Conservation (phyloP, 306 rosid species). For the Prunus fruticosa region DNA sequence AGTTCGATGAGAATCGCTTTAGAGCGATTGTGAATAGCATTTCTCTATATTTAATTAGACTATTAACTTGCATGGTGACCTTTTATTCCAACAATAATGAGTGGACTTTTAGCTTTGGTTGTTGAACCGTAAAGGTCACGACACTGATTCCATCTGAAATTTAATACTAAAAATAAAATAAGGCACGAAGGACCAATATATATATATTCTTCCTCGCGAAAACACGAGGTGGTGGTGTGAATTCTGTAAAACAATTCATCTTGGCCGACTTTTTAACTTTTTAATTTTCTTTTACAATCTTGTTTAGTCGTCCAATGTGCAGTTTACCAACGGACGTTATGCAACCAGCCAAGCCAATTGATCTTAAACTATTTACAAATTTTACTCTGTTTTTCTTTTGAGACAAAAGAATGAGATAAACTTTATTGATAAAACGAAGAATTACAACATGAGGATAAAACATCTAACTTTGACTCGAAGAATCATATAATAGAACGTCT, state of each 20-base stretch:
- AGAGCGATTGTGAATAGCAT: no score
- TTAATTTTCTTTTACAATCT: not conserved
- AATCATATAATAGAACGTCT: no score
- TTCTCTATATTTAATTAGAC: not conserved
- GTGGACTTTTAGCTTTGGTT: not conserved
- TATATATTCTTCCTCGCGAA: not conserved
- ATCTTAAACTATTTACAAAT: no score
- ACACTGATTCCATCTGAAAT: not conserved
- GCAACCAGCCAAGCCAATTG: not conserved
- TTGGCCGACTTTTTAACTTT: not conserved
- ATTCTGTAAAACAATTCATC: not conserved
- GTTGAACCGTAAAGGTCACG: not conserved
- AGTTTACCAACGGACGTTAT: not conserved
- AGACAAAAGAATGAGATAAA: no score
- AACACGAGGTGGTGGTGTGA: not conserved
- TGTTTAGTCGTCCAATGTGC: not conserved
- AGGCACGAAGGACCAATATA: no score
- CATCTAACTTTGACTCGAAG: fast-evolving
- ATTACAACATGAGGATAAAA: no score
- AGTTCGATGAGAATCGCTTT: no score
- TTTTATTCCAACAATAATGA: not conserved
- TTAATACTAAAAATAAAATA: not conserved
- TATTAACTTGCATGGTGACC: not conserved
- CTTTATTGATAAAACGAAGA: no score
- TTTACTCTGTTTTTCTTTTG: no score